Evolutionary conservation across 164 flowering plant species (phyloP), one percentile per base, ranked within the genome.

Genomic region (Magnolia officinalis): DNA sequence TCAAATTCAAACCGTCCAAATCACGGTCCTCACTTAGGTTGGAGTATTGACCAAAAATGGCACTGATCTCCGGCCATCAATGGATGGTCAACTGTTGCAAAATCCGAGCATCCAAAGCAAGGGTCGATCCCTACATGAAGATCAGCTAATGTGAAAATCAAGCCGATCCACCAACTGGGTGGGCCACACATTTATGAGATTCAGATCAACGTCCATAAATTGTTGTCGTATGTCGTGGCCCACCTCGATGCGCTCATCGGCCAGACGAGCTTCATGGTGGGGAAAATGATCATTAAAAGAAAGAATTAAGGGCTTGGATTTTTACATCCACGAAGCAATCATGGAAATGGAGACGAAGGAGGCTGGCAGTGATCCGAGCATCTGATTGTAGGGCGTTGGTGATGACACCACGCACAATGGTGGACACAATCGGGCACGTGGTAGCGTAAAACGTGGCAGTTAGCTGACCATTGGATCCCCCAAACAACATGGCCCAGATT

Each of bases 311-410:
- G 70, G 70, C 31, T 4, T 1, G 13, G 31, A 68, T 14, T 45
- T 19, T 8, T 78, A 87, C 93, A 76, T 90, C 72, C 37, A 90
- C 95, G 79, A 86, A 91, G 79, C 95, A 92, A 72, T 89, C 95
- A 55, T 90, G 97, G 74, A 90, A 92, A 77, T 90, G 91, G 63
- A 88, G 90, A 7, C 90, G 83, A 71, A 85, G 72, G 66, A 91
- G 86, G 76, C 84, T 87, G 4, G 95, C 92, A 0, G 79, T 84
- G 23, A 87, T 85, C 1, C 92, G 67, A 1, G 80, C 64, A 75
- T 89, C 92, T 0, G 79, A 72, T 24, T 63, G 78, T 8, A 77
- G 61, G 71, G 89, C 88, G n/a, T 83, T 79, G 18, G 71, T 67
- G 4, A 91, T 20, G 1, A 85, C 82, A 0, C 61, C 71, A 1